phyloP scores from a whole-genome alignment of 2,329 filamentous ascomycete species.

The Zymoseptoria ardabiliae region DNA sequence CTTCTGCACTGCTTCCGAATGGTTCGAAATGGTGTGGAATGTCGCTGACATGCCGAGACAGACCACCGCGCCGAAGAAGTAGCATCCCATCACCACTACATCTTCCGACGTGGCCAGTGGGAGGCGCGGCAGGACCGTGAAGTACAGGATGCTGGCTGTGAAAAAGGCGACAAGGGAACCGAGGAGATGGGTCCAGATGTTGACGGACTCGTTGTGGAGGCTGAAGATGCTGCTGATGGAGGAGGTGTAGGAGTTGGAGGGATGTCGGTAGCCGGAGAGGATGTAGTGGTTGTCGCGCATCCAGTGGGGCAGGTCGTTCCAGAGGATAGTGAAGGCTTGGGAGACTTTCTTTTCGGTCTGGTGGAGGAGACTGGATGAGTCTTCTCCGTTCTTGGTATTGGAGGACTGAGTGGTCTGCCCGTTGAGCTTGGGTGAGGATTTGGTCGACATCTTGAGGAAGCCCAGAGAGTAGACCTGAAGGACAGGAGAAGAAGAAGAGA shows the following conservation, averaged over 20 bases:
- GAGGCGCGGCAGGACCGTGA: slow-evolving; percentile 58
- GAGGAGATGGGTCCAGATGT: slow-evolving; percentile 65
- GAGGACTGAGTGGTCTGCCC: neutral
- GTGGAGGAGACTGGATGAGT: neutral
- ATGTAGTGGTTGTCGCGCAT: slow-evolving; percentile 63
- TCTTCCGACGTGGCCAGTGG: slow-evolving; percentile 54
- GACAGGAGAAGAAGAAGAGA: neutral
- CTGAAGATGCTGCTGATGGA: slow-evolving; percentile 50
- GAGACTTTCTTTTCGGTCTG: slow-evolving; percentile 29
- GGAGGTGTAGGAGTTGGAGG: slow-evolving; percentile 52
- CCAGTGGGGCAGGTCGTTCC: slow-evolving; percentile 39
- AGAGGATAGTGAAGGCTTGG: slow-evolving; percentile 38
- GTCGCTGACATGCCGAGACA: slow-evolving; percentile 51
- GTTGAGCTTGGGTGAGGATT: neutral
- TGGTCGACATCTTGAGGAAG: neutral
- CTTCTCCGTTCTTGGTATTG: neutral
- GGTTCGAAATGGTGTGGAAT: slow-evolving; percentile 79
- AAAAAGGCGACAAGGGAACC: slow-evolving; percentile 56
- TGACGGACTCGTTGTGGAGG: slow-evolving; percentile 62
- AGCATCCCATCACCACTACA: slow-evolving; percentile 66
- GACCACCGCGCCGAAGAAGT: slow-evolving; percentile 57
- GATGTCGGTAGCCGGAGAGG: slow-evolving; percentile 56
- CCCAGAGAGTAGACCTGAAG: neutral
- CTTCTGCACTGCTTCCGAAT: slow-evolving; percentile 67
- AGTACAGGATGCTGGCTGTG: slow-evolving; percentile 48